phyloP scores from a whole-genome alignment of 225 moss, liverwort and hornwort species.

The Straminergon stramineum region DNA sequence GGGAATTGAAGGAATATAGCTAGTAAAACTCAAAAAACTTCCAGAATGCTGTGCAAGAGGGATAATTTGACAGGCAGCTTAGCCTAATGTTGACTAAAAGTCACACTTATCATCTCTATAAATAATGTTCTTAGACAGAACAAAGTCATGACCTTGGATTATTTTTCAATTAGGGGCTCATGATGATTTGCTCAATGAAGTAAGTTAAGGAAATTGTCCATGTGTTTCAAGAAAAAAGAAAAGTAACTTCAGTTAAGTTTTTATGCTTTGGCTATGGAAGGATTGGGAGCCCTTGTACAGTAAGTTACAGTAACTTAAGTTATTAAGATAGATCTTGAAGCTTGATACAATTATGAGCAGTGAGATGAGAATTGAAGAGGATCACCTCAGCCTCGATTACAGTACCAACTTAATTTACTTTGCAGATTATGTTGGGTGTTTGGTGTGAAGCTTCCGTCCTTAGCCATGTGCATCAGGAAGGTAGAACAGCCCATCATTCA shows the following conservation, averaged over 20 bases:
- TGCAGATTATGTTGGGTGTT: not conserved
- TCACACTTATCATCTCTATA: not conserved
- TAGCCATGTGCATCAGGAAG: not conserved
- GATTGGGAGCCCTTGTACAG: not conserved
- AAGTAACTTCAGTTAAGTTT: too few relatives aligned
- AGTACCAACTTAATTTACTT: not conserved
- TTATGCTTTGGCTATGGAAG: not conserved
- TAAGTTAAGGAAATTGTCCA: too few relatives aligned
- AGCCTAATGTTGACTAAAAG: not conserved
- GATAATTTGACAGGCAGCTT: not conserved
- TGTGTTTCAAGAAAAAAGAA: too few relatives aligned
- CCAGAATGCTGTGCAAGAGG: too few relatives aligned
- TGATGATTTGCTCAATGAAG: not conserved
- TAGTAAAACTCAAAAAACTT: too few relatives aligned
- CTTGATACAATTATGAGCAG: not conserved
- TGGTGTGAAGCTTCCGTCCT: not conserved
- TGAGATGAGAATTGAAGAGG: not conserved
- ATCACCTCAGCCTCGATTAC: not conserved
- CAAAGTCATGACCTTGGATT: too few relatives aligned
- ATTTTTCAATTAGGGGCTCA: not conserved
- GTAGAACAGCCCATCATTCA: not conserved
- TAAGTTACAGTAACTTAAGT: not conserved
- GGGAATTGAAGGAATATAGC: too few relatives aligned
- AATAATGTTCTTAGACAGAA: not conserved
- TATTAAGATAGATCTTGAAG: too few relatives aligned